Conservation (phyloP, 768 basidiomycete genomes). For the Boletus sp. region DNA sequence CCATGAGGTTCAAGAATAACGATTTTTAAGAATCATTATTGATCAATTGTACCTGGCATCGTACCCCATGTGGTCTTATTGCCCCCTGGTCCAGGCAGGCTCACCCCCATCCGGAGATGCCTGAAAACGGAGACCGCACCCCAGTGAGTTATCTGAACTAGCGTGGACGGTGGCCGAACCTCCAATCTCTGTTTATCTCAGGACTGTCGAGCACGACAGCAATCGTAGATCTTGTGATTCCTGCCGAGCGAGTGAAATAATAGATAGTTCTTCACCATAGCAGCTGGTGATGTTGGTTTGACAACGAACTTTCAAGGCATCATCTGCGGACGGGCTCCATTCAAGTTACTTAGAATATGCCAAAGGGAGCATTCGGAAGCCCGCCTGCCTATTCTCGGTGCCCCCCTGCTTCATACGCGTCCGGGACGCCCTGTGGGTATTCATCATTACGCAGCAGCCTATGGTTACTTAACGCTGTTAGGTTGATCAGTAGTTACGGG, state of each 20-base stretch:
- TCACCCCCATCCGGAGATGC: too few relatives aligned
- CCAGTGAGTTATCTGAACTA: background rate
- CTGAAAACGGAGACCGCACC: too few relatives aligned
- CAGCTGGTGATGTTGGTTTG: background rate
- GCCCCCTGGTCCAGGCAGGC: too few relatives aligned
- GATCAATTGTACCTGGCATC: background rate
- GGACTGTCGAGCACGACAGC: background rate
- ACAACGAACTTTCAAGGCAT: background rate
- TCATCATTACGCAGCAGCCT: background rate
- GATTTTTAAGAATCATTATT: background rate
- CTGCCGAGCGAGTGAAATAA: background rate
- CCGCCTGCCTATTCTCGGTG: background rate
- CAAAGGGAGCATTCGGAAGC: conserved; percentile 2
- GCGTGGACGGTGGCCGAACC: background rate
- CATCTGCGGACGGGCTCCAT: background rate
- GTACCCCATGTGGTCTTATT: conserved; percentile 1
- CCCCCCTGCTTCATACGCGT: background rate
- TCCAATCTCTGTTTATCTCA: background rate
- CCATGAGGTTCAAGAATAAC: conserved; percentile 1
- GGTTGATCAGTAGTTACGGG: background rate
- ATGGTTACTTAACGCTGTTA: background rate
- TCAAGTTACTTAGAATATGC: background rate
- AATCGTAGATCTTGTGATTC: background rate
- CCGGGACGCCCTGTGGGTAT: background rate
- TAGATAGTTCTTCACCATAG: background rate